phyloP scores from a whole-genome alignment of 2,329 filamentous ascomycete genomes.

The Knufia fluminis region DNA sequence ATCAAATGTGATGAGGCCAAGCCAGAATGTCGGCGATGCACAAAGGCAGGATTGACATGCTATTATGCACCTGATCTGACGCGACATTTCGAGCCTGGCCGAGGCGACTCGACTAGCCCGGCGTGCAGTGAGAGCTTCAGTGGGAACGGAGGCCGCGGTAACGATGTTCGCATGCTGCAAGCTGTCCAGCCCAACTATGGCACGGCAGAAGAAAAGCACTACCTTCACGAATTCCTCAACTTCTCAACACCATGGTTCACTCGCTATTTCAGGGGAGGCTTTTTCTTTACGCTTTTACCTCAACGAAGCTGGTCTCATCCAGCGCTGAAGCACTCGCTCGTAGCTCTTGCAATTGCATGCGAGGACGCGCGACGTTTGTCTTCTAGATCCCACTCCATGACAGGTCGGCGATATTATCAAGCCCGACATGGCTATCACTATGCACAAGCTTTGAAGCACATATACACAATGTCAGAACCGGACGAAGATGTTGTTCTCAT shows the following conservation, averaged over 20 bases:
- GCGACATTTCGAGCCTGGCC: background rate
- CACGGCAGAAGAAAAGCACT: background rate
- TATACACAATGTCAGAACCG: background rate
- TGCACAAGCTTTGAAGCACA: background rate
- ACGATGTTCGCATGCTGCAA: background rate
- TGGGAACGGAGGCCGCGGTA: background rate
- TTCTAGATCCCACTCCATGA: background rate
- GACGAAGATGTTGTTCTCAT: background rate
- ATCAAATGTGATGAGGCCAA: slow-evolving; percentile 35
- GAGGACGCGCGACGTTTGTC: background rate
- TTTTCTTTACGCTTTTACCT: background rate
- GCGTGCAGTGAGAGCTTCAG: background rate
- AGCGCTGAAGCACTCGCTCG: background rate
- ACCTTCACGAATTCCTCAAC: background rate
- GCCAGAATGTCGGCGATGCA: slow-evolving; percentile 28
- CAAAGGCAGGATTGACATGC: background rate
- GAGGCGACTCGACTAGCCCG: background rate
- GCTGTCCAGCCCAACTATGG: background rate
- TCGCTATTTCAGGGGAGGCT: background rate
- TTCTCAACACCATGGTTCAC: background rate
- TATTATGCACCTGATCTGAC: background rate
- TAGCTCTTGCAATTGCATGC: background rate
- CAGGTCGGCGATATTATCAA: background rate
- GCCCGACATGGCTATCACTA: background rate
- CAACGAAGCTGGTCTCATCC: background rate